Conservation (phyloP, 345 rosid species). For the Citrus mangshanensis region DNA sequence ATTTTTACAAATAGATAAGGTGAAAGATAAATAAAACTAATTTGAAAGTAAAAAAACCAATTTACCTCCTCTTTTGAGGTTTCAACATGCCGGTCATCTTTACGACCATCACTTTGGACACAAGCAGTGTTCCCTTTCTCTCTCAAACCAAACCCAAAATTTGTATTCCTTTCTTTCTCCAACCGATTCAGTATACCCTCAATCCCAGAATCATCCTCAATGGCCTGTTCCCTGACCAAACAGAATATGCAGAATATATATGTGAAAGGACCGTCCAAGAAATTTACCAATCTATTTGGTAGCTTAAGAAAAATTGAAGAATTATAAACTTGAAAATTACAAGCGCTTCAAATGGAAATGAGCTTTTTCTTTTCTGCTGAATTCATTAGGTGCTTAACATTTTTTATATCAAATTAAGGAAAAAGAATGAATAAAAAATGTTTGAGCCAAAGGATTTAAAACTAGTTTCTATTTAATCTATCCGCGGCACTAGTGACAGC, state of each 20-base stretch:
- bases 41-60: slow-evolving; percentile 10
- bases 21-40: neutral
- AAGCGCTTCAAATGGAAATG: neutral
- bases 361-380: neutral
- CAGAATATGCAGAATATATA: slow-evolving; percentile 6
- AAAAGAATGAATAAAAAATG: neutral
- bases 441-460: neutral
- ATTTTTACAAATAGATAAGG: neutral
- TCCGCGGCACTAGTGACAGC: neutral
- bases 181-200: slow-evolving; percentile 79
- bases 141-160: slow-evolving; percentile 54
- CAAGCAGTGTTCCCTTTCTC: slow-evolving; percentile 34
- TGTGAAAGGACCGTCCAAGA: slow-evolving; percentile 12
- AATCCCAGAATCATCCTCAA: slow-evolving; percentile 55
- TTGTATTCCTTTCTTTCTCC: slow-evolving; percentile 77
- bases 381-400: neutral
- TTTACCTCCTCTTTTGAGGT: slow-evolving; percentile 47
- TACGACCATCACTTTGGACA: slow-evolving; percentile 17
- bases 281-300: neutral
- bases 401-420: neutral
- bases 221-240: slow-evolving; percentile 51
- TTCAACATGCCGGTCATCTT: slow-evolving; percentile 36
- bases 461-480: slow-evolving; percentile 2
- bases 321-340: neutral
- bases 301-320: neutral